Conservation (phyloP, 805 yeast genomes). For the Barnettozyma vustinii region DNA sequence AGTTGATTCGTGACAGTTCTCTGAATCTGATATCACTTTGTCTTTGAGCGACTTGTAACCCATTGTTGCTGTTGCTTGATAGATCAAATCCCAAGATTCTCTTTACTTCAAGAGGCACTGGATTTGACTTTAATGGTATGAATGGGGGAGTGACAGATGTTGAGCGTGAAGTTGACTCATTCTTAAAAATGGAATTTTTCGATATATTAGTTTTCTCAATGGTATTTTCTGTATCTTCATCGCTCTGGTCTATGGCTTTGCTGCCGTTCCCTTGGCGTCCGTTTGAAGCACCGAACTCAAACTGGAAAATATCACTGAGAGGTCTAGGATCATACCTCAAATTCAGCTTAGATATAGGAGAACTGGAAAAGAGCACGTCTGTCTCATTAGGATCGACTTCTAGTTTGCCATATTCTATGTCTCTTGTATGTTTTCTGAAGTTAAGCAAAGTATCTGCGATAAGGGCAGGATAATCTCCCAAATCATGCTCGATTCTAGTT, state of each 20-base stretch:
- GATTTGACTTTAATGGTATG: background rate
- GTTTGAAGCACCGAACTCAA: background rate
- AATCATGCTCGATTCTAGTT: background rate
- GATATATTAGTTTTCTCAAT: background rate
- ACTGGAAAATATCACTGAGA: slow-evolving; percentile 13
- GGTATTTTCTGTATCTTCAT: background rate
- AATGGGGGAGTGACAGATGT: background rate
- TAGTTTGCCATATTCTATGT: background rate
- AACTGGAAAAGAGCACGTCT: slow-evolving; percentile 10
- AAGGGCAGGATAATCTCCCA: background rate
- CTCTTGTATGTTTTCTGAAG: background rate
- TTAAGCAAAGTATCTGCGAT: slow-evolving; percentile 1
- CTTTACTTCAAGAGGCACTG: background rate
- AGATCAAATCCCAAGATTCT: background rate
- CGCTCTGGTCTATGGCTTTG: background rate
- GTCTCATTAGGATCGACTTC: background rate
- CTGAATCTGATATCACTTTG: slow-evolving; percentile 7
- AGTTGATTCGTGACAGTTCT: slow-evolving; percentile 4
- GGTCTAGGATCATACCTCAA: slow-evolving; percentile 18
- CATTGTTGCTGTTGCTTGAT: background rate
- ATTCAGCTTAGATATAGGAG: slow-evolving; percentile 16
- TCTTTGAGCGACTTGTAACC: background rate
- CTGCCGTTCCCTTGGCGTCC: background rate
- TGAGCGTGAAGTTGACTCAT: background rate
- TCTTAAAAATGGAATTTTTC: no score